Conservation (phyloP, 805 yeast genomes). For the Metschnikowia shivogae region DNA sequence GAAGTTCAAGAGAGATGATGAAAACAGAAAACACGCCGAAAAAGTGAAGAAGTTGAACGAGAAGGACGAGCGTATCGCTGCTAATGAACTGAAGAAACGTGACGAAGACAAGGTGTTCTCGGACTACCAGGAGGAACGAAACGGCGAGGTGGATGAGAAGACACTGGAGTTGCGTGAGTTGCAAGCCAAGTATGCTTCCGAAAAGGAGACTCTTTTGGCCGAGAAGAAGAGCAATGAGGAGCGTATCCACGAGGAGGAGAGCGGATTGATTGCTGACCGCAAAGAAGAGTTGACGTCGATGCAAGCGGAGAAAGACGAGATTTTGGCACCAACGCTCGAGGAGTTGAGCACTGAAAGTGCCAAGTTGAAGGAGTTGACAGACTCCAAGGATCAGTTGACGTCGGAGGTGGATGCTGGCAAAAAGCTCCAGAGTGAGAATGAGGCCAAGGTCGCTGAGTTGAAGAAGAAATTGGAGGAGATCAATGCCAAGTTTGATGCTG, state of each 20-base stretch:
- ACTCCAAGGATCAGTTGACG: constrained; percentile 44
- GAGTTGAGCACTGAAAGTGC: constrained; percentile 48
- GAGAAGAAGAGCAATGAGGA: constrained; percentile 47
- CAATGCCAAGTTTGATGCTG: constrained; percentile 31
- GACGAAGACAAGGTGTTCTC: constrained; percentile 27
- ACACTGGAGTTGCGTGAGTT: constrained; percentile 29
- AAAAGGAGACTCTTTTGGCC: constrained; percentile 39
- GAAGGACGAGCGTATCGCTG: constrained; percentile 30
- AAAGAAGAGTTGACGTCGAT: constrained; percentile 43
- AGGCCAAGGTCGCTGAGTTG: constrained; percentile 42
- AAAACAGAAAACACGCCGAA: constrained; percentile 28
- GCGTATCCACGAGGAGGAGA: constrained; percentile 41
- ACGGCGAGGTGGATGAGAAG: constrained; percentile 28
- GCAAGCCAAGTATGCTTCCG: constrained; percentile 36
- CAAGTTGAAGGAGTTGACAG: constrained; percentile 45
- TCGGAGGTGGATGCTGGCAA: constrained; percentile 45
- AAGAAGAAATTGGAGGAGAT: constrained; percentile 42
- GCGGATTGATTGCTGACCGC: constrained; percentile 41
- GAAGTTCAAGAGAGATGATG: constrained; percentile 22
- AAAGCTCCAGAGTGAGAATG: constrained; percentile 41
- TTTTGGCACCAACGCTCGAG: constrained; percentile 51
- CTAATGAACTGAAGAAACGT: constrained; percentile 29
- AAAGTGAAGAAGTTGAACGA: constrained; percentile 34
- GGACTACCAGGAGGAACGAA: constrained; percentile 28
- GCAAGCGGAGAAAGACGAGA: constrained; percentile 51